Evolutionary conservation across 257 asterid genomes (phyloP), one percentile per base, ranked within the genome.

Genomic region (Lithospermum erythrorhizon): DNA sequence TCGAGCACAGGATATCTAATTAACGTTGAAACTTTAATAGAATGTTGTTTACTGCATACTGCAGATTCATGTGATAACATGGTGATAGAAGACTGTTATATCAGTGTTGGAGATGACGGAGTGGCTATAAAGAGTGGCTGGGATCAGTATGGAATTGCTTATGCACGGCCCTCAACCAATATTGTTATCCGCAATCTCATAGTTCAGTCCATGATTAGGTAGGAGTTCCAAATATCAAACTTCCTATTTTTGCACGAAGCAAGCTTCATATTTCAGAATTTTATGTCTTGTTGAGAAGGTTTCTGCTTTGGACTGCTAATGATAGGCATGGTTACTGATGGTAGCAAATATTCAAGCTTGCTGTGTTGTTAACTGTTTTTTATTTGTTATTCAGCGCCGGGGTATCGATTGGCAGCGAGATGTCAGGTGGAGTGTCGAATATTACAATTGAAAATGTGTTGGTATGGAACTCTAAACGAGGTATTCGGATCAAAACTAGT

Each of bases 61-160:
- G 73, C 90, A 89, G 97, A 89, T 78, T 89, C 97, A 57, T 89
- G 97, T 58, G 75, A 75, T 74, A 66, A 82, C 57, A 77, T 89
- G 86, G 74, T 84, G 80, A 89, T 89, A 65, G 95, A 89, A 67
- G 74, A 89, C 74, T 15, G 90, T 75, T 89, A 89, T 75, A 81
- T 87, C 47, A 89, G 97, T 55, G 95, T 87, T 14, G 97, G 97
- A 10, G 96, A 82, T 55, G 95, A 87, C 66, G 97, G 87, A 61
- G 81, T 89, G 68, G 97, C 97, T 58, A 89, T 89, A 70, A 89
- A 89, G 79, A 89, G 97, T 60, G 97, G 97, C 65, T 89, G 97
- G 95, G 97, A 89, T 83, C 95, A 89, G 77, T 89, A 89, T 81
- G 97, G 97, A 78, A 87, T 89, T 74, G 94, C 95, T 75, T 89